phyloP scores from a whole-genome alignment of 495 filamentous ascomycete species.

The Filosporella fistucella region DNA sequence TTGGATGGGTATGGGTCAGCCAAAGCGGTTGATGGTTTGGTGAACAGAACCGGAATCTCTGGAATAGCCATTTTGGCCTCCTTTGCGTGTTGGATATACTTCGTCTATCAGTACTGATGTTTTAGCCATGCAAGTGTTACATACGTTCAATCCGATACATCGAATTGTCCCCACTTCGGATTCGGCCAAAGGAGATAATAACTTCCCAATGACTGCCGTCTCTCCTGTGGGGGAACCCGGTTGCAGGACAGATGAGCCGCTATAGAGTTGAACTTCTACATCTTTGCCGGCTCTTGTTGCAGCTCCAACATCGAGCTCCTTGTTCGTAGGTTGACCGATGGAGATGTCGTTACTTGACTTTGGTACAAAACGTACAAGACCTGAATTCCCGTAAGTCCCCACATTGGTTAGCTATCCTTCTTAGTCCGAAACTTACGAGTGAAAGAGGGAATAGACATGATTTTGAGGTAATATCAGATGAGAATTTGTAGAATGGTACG shows the following conservation, averaged over 20 bases:
- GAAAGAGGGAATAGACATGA: constrained; percentile 17
- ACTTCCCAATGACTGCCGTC: constrained; percentile 43
- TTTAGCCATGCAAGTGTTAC: background rate
- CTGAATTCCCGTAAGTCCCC: constrained; percentile 24
- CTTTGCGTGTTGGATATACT: constrained; percentile 44
- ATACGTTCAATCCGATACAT: constrained; percentile 43
- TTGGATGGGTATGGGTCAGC: constrained; percentile 39
- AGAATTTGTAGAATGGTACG: background rate
- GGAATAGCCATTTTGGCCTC: constrained; percentile 41
- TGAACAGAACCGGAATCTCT: constrained; percentile 38
- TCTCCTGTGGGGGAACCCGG: constrained; percentile 42
- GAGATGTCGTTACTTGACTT: constrained; percentile 46
- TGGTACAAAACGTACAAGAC: constrained; percentile 56
- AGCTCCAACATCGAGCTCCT: constrained; percentile 47
- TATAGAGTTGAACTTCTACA: constrained; percentile 49
- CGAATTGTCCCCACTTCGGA: constrained; percentile 39
- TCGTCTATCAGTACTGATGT: background rate
- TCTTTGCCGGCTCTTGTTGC: constrained; percentile 50
- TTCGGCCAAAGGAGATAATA: constrained; percentile 52
- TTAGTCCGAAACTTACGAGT: constrained; percentile 7
- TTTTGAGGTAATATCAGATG: constrained; percentile 1
- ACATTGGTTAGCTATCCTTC: background rate
- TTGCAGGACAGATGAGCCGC: constrained; percentile 48
- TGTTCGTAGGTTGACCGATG: constrained; percentile 52
- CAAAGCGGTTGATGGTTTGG: constrained; percentile 39